These are phyloP conservation scores for Colletotrichum tropicale DNA, from an alignment of 2,329 filamentous ascomycete genomes.

Conservation along the genomic window DNA sequence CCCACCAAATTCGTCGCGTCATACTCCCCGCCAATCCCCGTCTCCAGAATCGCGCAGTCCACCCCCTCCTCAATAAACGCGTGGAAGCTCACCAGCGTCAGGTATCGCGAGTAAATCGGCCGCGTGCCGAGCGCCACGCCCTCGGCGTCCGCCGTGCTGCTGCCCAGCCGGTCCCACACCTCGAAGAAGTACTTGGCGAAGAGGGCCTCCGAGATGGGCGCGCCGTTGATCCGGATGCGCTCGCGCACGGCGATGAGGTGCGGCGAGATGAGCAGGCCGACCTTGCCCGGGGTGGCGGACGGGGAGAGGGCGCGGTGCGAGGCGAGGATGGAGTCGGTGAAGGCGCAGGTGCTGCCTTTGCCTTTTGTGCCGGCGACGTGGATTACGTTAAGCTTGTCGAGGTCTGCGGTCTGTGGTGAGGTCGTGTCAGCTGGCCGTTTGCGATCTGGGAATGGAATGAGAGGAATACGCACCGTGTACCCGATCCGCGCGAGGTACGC, in stretches of 20 bases:
- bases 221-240: constrained; percentile 80
- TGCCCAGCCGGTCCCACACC: constrained; percentile 71
- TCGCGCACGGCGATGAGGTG: constrained; percentile 85
- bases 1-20: constrained; percentile 87
- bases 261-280: constrained; percentile 86
- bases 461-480: neutral
- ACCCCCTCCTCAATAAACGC: constrained; percentile 80
- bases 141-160: constrained; percentile 43
- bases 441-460: too few species aligned
- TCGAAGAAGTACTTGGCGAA: constrained; percentile 85
- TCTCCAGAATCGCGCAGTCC: constrained; percentile 83
- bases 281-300: constrained; percentile 33
- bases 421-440: neutral
- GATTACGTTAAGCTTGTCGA: constrained; percentile 58
- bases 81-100: constrained; percentile 89
- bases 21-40: constrained; percentile 92
- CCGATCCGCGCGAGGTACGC: constrained; percentile 64
- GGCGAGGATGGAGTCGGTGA: constrained; percentile 76
- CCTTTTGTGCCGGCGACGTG: constrained; percentile 95
- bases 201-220: constrained; percentile 67
- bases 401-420: constrained; percentile 29
- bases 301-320: constrained; percentile 16
- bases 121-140: constrained; percentile 66
- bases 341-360: constrained; percentile 88
- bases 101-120: constrained; percentile 89